Evolutionary conservation across 2,329 filamentous ascomycete species (phyloP).

Genomic region (Beauveria sp.): DNA sequence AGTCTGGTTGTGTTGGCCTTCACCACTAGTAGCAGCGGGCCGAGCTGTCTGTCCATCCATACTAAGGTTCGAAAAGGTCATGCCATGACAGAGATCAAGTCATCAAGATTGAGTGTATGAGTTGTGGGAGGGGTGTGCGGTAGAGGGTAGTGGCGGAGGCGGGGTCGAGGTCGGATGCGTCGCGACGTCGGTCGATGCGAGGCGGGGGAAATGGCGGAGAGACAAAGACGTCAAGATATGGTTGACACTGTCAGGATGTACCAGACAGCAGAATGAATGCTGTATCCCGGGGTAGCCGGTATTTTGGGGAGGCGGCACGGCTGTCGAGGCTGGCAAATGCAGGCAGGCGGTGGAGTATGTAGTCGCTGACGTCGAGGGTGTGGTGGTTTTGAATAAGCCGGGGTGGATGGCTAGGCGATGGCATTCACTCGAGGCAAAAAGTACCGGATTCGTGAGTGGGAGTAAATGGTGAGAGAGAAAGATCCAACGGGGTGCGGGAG

Average conservation of each 20-base stretch:
- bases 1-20: background rate
- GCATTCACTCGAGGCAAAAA: too few species aligned
- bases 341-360: slow-evolving; percentile 3
- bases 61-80: background rate
- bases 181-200: background rate
- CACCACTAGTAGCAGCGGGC: background rate
- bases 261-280: background rate
- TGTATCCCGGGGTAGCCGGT: background rate
- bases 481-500: background rate
- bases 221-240: background rate
- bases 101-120: background rate
- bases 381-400: background rate
- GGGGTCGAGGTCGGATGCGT: background rate
- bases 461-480: background rate
- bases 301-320: background rate
- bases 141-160: background rate
- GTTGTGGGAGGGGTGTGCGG: background rate
- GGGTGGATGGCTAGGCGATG: too few species aligned
- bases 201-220: background rate
- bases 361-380: background rate
- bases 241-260: background rate
- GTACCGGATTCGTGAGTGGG: too few species aligned
- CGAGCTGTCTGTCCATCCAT: slow-evolving; percentile 10
- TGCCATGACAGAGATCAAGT: slow-evolving; percentile 7
- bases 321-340: background rate